A percentile compares a stretch with the other conserved stretches of the same genome.
phyloP scores from a whole-genome alignment of 2,329 filamentous ascomycete genomes.

The Pestalotiopsis sp. region DNA sequence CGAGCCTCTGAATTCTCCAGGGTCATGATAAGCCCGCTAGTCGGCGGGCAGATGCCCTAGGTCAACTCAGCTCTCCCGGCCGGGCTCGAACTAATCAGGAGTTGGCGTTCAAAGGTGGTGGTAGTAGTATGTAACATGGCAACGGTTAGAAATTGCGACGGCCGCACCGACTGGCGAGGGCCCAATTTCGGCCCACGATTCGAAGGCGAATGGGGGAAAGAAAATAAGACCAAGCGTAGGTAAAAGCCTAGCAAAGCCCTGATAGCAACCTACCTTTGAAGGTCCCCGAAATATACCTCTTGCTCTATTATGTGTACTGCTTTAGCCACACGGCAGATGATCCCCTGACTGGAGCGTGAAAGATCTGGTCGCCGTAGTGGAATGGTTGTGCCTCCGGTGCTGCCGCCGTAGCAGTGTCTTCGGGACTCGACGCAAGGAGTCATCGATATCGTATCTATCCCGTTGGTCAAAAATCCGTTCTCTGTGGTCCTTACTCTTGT shows the following conservation, averaged over 20 bases:
- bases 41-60: background rate
- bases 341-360: background rate
- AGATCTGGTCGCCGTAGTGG: background rate
- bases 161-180: background rate
- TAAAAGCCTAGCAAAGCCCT: background rate
- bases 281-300: slow-evolving; percentile 1
- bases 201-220: background rate
- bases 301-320: background rate
- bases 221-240: background rate
- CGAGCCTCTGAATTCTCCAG: background rate
- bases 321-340: background rate
- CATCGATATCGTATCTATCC: background rate
- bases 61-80: background rate
- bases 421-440: background rate
- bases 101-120: background rate
- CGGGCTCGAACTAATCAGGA: background rate
- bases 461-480: background rate
- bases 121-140: background rate
- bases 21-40: background rate
- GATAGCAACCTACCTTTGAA: background rate
- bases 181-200: background rate
- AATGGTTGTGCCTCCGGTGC: background rate
- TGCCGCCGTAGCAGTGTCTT: background rate
- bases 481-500: background rate
- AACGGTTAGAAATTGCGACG: background rate